Conservation (phyloP, 371 early-diverging fungal genomes). For the Gilbertella persicaria region DNA sequence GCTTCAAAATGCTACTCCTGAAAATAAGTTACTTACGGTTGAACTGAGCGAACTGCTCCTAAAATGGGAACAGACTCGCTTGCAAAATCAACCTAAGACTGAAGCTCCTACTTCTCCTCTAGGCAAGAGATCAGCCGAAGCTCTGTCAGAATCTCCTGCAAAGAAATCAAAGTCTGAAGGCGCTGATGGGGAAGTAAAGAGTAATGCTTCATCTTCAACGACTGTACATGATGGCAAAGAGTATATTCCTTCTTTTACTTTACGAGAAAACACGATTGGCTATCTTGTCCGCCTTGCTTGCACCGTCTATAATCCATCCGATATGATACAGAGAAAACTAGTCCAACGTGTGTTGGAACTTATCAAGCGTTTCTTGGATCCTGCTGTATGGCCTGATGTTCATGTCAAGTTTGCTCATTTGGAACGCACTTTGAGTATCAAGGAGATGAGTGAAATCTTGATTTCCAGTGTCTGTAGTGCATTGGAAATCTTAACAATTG, state of each 20-base stretch:
- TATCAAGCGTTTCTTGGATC: constrained; percentile 59
- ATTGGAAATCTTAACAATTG: constrained; percentile 67
- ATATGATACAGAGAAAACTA: constrained; percentile 50
- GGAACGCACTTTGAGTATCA: constrained; percentile 44
- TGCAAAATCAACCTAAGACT: constrained; percentile 22
- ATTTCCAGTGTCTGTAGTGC: constrained; percentile 58
- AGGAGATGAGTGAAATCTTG: constrained; percentile 42
- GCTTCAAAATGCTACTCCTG: constrained; percentile 83
- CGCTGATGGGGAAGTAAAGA: constrained; percentile 7
- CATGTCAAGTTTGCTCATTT: constrained; percentile 53
- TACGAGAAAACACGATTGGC: constrained; percentile 69
- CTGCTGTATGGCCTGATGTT: constrained; percentile 65
- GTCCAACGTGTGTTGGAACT: constrained; percentile 65
- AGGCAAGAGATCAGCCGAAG: constrained; percentile 17
- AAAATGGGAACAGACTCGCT: constrained; percentile 80
- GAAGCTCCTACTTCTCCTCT: constrained; percentile 2
- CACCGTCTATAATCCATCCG: constrained; percentile 58
- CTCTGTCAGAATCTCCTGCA: constrained; percentile 5
- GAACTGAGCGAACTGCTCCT: constrained; percentile 88
- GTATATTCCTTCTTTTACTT: constrained; percentile 54
- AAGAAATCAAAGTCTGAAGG: constrained; percentile 17
- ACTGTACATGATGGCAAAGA: constrained; percentile 21
- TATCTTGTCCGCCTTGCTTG: constrained; percentile 78
- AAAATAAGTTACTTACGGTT: constrained; percentile 84
- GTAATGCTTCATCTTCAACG: not conserved